Conservation (phyloP, 768 basidiomycete species). For the Pisolithus tinctorius region DNA sequence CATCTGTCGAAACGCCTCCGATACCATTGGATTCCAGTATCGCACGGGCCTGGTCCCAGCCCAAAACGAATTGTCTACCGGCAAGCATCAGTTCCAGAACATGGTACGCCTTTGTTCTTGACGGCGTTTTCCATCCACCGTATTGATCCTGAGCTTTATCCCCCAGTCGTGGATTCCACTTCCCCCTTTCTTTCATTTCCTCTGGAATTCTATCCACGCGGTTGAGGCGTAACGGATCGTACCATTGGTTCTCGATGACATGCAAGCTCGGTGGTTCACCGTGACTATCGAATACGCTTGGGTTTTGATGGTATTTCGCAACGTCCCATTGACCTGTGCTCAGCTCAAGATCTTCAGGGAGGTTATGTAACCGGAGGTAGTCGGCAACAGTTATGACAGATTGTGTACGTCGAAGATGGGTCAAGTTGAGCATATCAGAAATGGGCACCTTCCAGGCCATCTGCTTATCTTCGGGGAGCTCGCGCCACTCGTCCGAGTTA, state of each 20-base stretch:
- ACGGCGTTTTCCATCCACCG: conserved; percentile 19
- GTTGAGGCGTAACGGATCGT: conserved; percentile 29
- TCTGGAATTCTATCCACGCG: conserved; percentile 33
- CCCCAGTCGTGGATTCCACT: conserved; percentile 17
- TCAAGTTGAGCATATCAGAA: conserved; percentile 36
- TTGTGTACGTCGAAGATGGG: conserved; percentile 31
- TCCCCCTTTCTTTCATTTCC: conserved; percentile 27
- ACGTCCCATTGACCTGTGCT: conserved; percentile 35
- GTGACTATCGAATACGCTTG: conserved; percentile 20
- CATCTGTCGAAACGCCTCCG: conserved; percentile 16
- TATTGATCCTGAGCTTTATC: conserved; percentile 8
- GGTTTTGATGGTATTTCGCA: conserved; percentile 25
- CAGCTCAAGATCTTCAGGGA: conserved; percentile 27
- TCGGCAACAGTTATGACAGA: conserved; percentile 37
- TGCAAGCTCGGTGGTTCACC: conserved; percentile 21
- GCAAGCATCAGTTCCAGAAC: conserved; percentile 13
- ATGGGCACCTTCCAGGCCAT: conserved; percentile 33
- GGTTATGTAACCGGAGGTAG: conserved; percentile 35
- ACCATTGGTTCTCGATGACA: conserved; percentile 34
- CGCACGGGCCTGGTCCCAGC: conserved; percentile 17
- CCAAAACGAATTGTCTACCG: conserved; percentile 15
- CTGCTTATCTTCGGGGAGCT: conserved; percentile 29
- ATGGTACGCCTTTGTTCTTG: conserved; percentile 14
- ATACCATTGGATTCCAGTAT: conserved; percentile 12
- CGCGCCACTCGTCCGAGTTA: conserved; percentile 36